Conservation (phyloP, 129 eudicot genomes). For the Artemisia tridentata region DNA sequence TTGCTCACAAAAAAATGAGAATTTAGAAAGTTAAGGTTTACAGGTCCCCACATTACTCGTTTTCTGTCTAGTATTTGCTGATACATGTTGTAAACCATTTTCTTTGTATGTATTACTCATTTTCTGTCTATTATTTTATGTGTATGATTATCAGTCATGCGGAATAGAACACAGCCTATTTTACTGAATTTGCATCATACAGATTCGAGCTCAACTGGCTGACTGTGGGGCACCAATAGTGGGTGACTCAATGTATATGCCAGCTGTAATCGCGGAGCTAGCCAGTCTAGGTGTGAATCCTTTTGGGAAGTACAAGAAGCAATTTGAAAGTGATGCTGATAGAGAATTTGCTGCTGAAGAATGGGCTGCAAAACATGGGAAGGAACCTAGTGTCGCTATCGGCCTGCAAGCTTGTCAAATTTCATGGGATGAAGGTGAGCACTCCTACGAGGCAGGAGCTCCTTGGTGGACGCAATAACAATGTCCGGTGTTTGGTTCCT, state of each 20-base stretch:
- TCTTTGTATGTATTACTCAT: not conserved
- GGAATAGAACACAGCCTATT: not conserved
- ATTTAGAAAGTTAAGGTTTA: not conserved
- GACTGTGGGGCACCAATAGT: conserved; percentile 89
- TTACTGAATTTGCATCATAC: conserved; percentile 19
- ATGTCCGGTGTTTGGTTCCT: not conserved
- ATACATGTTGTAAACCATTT: too few relatives aligned
- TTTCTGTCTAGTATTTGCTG: not conserved
- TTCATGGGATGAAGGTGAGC: conserved; percentile 88
- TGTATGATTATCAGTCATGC: not conserved
- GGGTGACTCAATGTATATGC: conserved; percentile 96
- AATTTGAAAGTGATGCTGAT: conserved; percentile 44
- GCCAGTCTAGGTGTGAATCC: conserved; percentile 59
- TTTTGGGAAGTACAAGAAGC: conserved; percentile 49
- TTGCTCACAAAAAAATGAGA: not conserved
- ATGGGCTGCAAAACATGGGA: conserved; percentile 82
- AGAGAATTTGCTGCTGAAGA: conserved; percentile 57
- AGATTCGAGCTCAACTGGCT: conserved; percentile 96
- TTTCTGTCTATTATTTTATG: not conserved
- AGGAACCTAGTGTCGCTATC: conserved; percentile 74
- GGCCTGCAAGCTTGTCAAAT: conserved; percentile 94
- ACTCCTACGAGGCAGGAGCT: conserved; percentile 65
- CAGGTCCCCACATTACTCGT: not conserved
- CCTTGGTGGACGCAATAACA: conserved; percentile 83
- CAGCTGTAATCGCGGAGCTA: conserved; percentile 69